These are phyloP conservation scores for Ustilago esculenta DNA, from an alignment of 1,284 basidiomycete species.

Conservation along the genomic window DNA sequence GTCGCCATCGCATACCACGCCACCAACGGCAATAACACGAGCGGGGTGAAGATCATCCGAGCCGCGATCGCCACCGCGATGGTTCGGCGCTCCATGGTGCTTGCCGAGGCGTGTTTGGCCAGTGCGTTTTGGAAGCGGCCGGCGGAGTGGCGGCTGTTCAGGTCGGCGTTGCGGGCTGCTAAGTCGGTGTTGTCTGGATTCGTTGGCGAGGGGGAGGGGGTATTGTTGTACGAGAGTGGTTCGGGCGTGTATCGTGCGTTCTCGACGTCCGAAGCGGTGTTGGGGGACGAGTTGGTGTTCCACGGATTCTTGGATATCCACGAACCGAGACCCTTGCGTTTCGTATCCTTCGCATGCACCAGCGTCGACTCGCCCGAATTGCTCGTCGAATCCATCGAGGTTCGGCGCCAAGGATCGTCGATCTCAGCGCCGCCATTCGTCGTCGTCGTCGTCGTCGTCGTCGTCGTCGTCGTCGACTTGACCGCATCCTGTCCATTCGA, in stretches of 20 bases:
- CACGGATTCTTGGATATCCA: constrained; percentile 56
- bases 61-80: constrained; percentile 80
- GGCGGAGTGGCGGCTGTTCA: constrained; percentile 34
- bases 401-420: constrained; percentile 42
- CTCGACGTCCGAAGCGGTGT: constrained; percentile 36
- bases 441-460: too few species aligned
- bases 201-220: background rate
- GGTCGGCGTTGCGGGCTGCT: constrained; percentile 42
- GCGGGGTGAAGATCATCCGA: constrained; percentile 86
- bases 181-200: constrained; percentile 4
- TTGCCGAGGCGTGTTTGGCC: constrained; percentile 13
- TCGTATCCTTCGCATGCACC: constrained; percentile 27
- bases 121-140: constrained; percentile 27
- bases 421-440: constrained; percentile 3
- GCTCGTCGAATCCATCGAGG: constrained; percentile 27
- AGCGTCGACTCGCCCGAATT: constrained; percentile 35
- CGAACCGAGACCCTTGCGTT: constrained; percentile 30
- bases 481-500: too few species aligned
- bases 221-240: constrained; percentile 11
- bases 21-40: constrained; percentile 71
- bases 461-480: too few species aligned
- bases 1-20: constrained; percentile 54
- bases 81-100: constrained; percentile 72
- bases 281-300: constrained; percentile 32
- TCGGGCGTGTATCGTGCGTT: constrained; percentile 28